Base-by-base conservation (phyloP, 2,329 filamentous ascomycete species). In the Calonectria hawksworthii region DNA sequence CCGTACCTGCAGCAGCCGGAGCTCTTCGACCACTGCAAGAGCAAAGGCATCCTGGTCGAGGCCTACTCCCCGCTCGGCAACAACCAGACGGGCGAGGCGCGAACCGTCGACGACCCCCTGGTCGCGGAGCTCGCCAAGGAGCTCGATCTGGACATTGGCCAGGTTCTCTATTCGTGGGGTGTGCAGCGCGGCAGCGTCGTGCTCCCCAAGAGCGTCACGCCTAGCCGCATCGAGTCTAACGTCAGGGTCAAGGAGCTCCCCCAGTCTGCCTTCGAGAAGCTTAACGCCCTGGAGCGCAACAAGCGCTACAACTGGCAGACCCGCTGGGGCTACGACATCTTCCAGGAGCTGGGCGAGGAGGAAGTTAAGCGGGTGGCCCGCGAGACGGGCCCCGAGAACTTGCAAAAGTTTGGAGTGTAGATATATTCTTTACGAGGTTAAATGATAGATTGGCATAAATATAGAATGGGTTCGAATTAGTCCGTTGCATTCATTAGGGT, bases 131-230 rank as follows among this genome's bases (percentile, higher is more conserved):
- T 90, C 51, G 88, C 87, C 34, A 86, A 87, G 75, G 83, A 86
- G 68, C 80, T 87, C 4, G 85, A 83, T 34, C 44, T 82, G 14
- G 81, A 83, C 61, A 85, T 86, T 11, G 89, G 87, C 7, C 85
- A 86, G 69, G 76, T 90, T 21, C 82, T 89, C 28, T 85, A 87
- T 69, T 87, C 86, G 11, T 94, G 92, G 92, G 92, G 91, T 61
- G 83, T 93, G 64, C 88, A 89, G 75, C 88, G 92, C 72, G 92
- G 92, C 73, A 93, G 92, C 81, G 89, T 91, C 51, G 92, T 93
- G 64, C 86, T 94, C 76, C 92, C 92, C 78, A 94, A 94, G 90
- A 93, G 91, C 84, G 91, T 91, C 65, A 93, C 91, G 61, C 90
- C 90, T 11, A 88, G 86, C 72, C 88, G 92, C 54, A 94, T 94